Evolutionary conservation across 768 basidiomycete genomes (phyloP), one percentile per base, ranked within the genome.

Genomic region (Clitopilus hobsonii): DNA sequence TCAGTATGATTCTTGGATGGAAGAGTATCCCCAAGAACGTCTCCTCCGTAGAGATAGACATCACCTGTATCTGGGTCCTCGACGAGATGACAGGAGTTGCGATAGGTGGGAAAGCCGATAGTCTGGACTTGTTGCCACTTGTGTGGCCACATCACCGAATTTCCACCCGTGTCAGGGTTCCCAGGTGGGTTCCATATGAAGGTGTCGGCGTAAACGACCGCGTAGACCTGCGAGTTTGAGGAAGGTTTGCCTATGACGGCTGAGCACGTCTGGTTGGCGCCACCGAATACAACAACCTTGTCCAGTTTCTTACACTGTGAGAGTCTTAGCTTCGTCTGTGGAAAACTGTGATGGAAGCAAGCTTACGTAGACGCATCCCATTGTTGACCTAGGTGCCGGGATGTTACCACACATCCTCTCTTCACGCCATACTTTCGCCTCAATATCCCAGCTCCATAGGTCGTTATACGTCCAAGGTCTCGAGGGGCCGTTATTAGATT

Each of bases 91-190:
- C 67, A 56, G 27, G 66, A 61, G 1, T 67, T 67, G 32, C 73
- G 71, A 53, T 75, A 74, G 1, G 69, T 74, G 1, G 74, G 73
- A 65, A 75, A 73, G 16, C 71, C 72, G 18, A 62, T 64, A 4
- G 70, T 70, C 24, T 74, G 54, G 24, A 73, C 69, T 28, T 76
- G 74, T 29, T 67, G 61, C 72, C 73, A 75, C 6, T n/a, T n/a
- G n/a, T n/a, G n/a, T n/a, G n/a, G n/a, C n/a, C n/a, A n/a, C n/a
- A n/a, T n/a, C n/a, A n/a, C n/a, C n/a, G n/a, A n/a, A n/a, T n/a
- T n/a, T n/a, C n/a, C n/a, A n/a, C n/a, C n/a, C n/a, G n/a, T n/a
- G n/a, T n/a, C n/a, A n/a, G 49, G 22, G 48, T 28, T 41, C 49
- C 27, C 52, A n/a, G n/a, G n/a, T 41, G 30, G 51, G 56, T 32